Percentiles rank a stretch among this genome's conserved stretches.
Conservation (phyloP, 2,329 filamentous ascomycete species). For the Pseudogymnoascus sp. region DNA sequence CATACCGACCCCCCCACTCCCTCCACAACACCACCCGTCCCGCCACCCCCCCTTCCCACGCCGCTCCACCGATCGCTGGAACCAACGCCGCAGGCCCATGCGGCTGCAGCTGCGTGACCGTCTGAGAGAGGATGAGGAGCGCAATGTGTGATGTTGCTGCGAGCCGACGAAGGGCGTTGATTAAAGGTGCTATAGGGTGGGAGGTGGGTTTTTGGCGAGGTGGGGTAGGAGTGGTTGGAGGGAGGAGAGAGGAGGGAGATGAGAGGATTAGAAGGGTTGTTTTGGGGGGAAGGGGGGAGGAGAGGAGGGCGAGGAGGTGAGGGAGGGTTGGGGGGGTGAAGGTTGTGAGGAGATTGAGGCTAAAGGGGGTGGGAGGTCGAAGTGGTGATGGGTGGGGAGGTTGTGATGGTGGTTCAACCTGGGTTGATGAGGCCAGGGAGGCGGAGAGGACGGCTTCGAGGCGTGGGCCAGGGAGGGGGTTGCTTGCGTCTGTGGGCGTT, state of each 20-base stretch:
- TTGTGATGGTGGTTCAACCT: conserved; percentile 9
- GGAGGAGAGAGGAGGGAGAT: conserved; percentile 67
- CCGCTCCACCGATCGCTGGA: conserved; percentile 63
- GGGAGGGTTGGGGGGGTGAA: conserved; percentile 50
- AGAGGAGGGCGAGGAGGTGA: conserved; percentile 64
- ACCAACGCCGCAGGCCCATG: conserved; percentile 60
- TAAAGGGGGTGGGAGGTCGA: conserved; percentile 11
- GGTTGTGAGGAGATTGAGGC: conserved; percentile 53
- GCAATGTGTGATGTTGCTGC: conserved; percentile 66
- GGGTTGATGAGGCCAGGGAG: conserved; percentile 10
- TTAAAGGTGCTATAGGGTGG: conserved; percentile 47
- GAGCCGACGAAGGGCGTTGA: conserved; percentile 65
- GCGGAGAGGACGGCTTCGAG: conserved; percentile 37
- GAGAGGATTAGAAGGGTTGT: conserved; percentile 70
- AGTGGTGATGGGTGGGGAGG: conserved; percentile 3
- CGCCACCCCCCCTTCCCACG: conserved; percentile 45
- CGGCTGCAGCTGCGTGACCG: conserved; percentile 68
- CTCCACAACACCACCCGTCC: not conserved
- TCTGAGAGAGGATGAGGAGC: conserved; percentile 69
- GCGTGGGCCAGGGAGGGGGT: conserved; percentile 37
- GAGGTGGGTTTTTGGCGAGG: conserved; percentile 25
- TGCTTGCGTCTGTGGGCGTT: conserved; percentile 23
- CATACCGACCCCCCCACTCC: not conserved
- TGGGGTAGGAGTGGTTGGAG: conserved; percentile 25
- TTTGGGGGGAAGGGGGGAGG: conserved; percentile 55